Base-by-base conservation (phyloP, 345 rosid species). In the Psidium guajava region DNA sequence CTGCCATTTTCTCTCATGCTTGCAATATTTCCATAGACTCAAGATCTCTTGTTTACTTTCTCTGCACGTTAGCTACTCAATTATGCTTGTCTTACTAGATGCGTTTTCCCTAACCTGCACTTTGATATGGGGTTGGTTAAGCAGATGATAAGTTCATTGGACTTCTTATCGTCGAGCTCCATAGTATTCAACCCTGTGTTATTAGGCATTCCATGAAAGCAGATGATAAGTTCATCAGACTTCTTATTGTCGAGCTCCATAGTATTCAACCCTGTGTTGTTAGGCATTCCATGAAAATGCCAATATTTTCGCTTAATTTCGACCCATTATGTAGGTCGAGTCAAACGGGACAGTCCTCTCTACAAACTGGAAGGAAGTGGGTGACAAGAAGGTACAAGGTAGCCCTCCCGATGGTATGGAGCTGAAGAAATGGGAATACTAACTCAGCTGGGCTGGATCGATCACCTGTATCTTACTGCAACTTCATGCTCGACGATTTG, bases 311-410 rank as follows among this genome's bases (percentile, higher is more conserved):
- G 42, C 47, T 69, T 36, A 69, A 69, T 36, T 36, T 36, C 14
- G 3, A 36, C 47, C 22, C 22, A 36, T 36, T 86, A 24, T 83
- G 83, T 88, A 95, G 98, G 91, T 92, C 20, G 97, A 95, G 87
- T 95, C 97, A 3, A 94, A 91, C 9, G 97, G 97, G 85, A 95
- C 97, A 0, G 98, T 92, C 80, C 91, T 95, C 58, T 94, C 97
- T 8, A 95, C 97, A 24, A 89, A 94, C 91, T 95, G 98, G 97
- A 92, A 93, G 86, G 98, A 94, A 81, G 98, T 95, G 80, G 95
- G 97, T 28, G 53, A 90, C 4, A 95, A 93, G 93, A 94, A 89
- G 89, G 93, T 95, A n/a, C 95, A 95, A 86, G 92, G 95, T 85
- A 92, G 94, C 85, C 88, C 97, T 44, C 98, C 97, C 1, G 94